Evolutionary conservation across 176 grass and related monocot genomes (phyloP), one percentile per base, ranked within the genome.

Genomic region (Eragrostis nindensis): DNA sequence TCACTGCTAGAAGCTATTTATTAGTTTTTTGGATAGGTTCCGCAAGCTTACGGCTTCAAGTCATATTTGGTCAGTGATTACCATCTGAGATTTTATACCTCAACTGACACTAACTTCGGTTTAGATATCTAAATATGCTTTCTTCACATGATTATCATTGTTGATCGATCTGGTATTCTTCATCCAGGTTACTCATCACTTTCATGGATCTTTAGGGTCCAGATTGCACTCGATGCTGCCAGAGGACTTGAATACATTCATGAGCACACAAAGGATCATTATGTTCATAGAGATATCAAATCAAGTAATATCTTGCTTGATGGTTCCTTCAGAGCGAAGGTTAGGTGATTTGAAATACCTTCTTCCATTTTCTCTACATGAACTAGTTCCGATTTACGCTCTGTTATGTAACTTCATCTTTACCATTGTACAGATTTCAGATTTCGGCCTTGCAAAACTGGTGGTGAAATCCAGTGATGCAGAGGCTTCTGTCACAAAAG

Each of bases 231-330:
- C 72, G 96, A 99, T 93, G 89, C 90, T 30, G 90, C 96, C 57
- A 93, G 96, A 95, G 96, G 96, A 82, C 84, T 99, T 5, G 96
- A 99, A 81, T 99, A 99, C 86, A 99, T 99, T 91, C 96, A 99
- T 39, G 96, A 99, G 84, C 96, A 99, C 66, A 99, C 96, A 78
- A 99, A 92, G 76, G 86, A 95, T 81, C 96, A 99, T 86, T 99
- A 99, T 88, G 90, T 99, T 88, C 92, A 99, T 82, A 87, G 96
- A 86, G 96, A 99, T 66, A 99, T 99, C 47, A 99, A 99, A 86
- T 91, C 96, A 55, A 99, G 96, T 86, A 95, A 99, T 77, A 99
- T 99, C 71, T 93, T 99, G 84, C 96, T 99, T 44, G 90, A 95
- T 83, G 65, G 71, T 88, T 91, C 90, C 73, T 95, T 99, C 72